phyloP scores from a whole-genome alignment of 371 early-diverging fungal species.

The Mucor racemosus region DNA sequence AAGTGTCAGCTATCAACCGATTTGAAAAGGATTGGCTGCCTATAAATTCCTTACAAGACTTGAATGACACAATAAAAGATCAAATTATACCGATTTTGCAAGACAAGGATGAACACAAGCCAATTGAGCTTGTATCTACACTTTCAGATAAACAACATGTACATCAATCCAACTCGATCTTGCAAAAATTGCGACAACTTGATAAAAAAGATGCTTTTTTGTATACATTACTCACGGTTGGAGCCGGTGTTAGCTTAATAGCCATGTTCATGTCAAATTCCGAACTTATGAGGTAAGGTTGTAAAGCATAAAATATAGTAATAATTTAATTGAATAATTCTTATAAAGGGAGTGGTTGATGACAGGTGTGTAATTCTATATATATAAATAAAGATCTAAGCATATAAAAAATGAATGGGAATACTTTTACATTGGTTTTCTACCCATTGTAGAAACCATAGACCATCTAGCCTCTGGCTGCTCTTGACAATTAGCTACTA shows the following conservation, averaged over 20 bases:
- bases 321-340: not conserved
- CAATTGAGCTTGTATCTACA: conserved; percentile 12
- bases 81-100: conserved; percentile 17
- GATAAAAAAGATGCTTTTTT: conserved; percentile 24
- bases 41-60: not conserved
- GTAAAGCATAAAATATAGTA: not conserved
- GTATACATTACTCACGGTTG: conserved; percentile 39
- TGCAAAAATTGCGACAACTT: conserved; percentile 14
- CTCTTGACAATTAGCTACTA: conserved; percentile 17
- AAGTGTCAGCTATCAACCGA: conserved; percentile 37
- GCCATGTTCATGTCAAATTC: conserved; percentile 45
- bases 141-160: not conserved
- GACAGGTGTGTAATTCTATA: conserved; percentile 10
- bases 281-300: conserved; percentile 36
- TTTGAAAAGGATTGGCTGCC: conserved; percentile 27
- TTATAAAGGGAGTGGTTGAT: conserved; percentile 19
- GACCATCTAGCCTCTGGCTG: conserved; percentile 24
- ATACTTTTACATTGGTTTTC: conserved; percentile 23
- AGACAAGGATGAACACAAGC: conserved; percentile 25
- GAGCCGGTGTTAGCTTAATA: conserved; percentile 46
- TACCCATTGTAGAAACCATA: conserved; percentile 22
- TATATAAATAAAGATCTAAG: not conserved
- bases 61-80: not conserved
- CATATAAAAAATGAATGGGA: conserved; percentile 6
- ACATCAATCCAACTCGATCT: conserved; percentile 1